phyloP scores from a whole-genome alignment of 169 alveolate genomes.

The Eimeria praecox region DNA sequence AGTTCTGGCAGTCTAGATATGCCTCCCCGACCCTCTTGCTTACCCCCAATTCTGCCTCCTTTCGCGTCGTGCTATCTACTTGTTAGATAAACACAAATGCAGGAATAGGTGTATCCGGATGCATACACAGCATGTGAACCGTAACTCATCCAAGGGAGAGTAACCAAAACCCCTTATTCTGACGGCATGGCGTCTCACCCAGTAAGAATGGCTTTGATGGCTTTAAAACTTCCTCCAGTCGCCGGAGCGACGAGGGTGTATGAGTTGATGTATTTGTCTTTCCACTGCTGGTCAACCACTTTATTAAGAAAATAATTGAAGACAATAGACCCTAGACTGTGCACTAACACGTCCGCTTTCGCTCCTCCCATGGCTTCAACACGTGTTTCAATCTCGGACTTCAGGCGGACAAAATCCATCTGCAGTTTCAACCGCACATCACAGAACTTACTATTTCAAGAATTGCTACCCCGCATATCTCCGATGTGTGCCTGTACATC shows the following conservation, averaged over 20 bases:
- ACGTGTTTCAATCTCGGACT: slow-evolving; percentile 61
- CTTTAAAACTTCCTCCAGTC: slow-evolving; percentile 82
- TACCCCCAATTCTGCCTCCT: not conserved
- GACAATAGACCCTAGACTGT: slow-evolving; percentile 65
- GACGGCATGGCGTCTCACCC: slow-evolving; percentile 48
- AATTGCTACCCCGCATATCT: not conserved
- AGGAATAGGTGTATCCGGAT: not conserved
- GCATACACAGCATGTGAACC: not conserved
- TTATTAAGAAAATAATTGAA: slow-evolving; percentile 69
- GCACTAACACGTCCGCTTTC: slow-evolving; percentile 70
- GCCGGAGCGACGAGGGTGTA: slow-evolving; percentile 70
- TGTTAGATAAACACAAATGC: not conserved
- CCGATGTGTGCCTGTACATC: not conserved
- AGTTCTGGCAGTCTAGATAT: not conserved
- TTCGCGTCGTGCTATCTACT: not conserved
- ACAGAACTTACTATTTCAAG: not conserved
- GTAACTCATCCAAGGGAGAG: not conserved
- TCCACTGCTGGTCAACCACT: slow-evolving; percentile 78
- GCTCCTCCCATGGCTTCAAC: slow-evolving; percentile 55
- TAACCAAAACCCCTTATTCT: not conserved
- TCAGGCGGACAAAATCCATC: slow-evolving; percentile 62
- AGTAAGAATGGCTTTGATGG: slow-evolving; percentile 71
- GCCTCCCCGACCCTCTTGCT: not conserved
- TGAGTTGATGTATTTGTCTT: slow-evolving; percentile 72
- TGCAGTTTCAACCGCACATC: slow-evolving; percentile 8